Evolutionary conservation across 2,329 filamentous ascomycete species (phyloP).

Genomic region (Coniochaeta sp.): DNA sequence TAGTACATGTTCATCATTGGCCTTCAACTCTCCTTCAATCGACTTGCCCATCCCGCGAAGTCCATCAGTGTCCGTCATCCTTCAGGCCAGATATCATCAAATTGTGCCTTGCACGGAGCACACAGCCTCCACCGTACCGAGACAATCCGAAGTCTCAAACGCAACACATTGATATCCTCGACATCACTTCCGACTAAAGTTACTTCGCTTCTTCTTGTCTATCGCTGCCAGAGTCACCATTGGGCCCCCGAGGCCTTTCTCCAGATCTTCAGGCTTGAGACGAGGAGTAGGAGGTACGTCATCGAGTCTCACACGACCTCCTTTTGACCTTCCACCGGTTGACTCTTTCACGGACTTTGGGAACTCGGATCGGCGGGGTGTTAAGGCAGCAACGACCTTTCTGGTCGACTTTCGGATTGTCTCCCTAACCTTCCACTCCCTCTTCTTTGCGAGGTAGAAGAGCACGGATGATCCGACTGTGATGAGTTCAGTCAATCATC

Average conservation of each 20-base stretch:
- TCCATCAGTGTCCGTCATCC: not conserved
- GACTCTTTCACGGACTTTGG: constrained; percentile 47
- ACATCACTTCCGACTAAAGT: constrained; percentile 25
- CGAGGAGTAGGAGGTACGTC: constrained; percentile 55
- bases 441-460: constrained; percentile 77
- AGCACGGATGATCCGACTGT: constrained; percentile 58
- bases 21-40: not conserved
- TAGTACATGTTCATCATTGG: constrained; percentile 9
- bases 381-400: constrained; percentile 53
- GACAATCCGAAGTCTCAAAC: not conserved
- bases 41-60: not conserved
- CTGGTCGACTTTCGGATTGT: constrained; percentile 62
- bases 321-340: constrained; percentile 10
- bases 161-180: not conserved
- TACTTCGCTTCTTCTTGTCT: constrained; percentile 27
- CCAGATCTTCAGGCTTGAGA: constrained; percentile 46
- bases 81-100: not conserved
- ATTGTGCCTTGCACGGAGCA: not conserved
- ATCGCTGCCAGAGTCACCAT: not conserved
- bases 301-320: constrained; percentile 38
- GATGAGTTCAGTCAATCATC: constrained; percentile 3
- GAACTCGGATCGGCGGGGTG: constrained; percentile 55
- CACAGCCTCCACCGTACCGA: not conserved
- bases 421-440: constrained; percentile 73
- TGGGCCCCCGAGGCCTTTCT: constrained; percentile 44